Evolutionary conservation across 768 basidiomycete genomes (phyloP), one percentile per base, ranked within the genome.

Genomic region (Collybiopsis luxurians): DNA sequence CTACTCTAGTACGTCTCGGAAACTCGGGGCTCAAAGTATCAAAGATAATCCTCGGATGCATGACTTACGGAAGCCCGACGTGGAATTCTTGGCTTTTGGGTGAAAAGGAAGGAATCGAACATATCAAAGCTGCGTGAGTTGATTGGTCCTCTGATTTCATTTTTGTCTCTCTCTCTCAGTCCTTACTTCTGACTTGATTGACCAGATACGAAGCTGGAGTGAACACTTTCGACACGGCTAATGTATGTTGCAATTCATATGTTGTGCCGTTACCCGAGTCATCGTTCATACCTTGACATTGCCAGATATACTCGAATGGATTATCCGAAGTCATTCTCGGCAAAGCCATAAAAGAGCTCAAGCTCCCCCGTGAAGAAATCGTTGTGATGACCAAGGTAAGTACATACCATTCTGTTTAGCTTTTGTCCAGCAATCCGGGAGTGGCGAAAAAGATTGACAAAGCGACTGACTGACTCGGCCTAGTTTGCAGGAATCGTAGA

Each of bases 341-440:
- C 26, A 74, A 78, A 57, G 79, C 73, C 12, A 73, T 84, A 64
- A 79, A 77, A 59, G 62, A 71, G 60, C 68, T 75, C 51, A 58
- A 75, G 31, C 66, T 79, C 13, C 79, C 79, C 15, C 74, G 83
- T 4, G 78, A 80, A 13, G 73, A 77, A 55, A 71, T 83, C 30
- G 81, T 84, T 36, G 75, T 84, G 26, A 72, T 83, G 66, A 82
- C 83, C 55, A 84, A 84, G 68, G 58, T 53, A 42, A 2, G n/a
- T 5, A 6, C 4, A 11, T 17, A n/a, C n/a, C n/a, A n/a, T n/a
- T n/a, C n/a, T n/a, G n/a, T n/a, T n/a, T n/a, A n/a, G n/a, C n/a
- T n/a, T n/a, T n/a, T n/a, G n/a, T n/a, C n/a, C n/a, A n/a, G n/a
- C n/a, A n/a, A n/a, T n/a, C n/a, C n/a, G n/a, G n/a, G n/a, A n/a